These are phyloP conservation scores for Cordyceps tenuipes DNA, from an alignment of 2,329 filamentous ascomycete species.

Conservation along the genomic window DNA sequence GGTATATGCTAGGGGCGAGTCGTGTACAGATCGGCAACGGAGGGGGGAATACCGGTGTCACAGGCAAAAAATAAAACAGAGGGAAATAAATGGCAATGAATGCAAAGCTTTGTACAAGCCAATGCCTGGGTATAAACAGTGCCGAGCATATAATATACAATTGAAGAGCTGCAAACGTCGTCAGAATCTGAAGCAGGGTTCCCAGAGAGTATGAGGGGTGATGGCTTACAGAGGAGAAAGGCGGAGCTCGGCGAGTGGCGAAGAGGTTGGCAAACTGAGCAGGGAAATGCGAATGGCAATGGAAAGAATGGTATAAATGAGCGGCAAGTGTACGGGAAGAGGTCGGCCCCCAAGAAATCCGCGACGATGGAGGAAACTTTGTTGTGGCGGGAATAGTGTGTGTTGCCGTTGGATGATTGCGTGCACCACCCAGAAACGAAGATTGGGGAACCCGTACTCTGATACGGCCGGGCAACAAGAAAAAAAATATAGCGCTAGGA, in stretches of 20 bases:
- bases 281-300: not conserved
- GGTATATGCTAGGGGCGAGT: not conserved
- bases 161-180: constrained; percentile 1
- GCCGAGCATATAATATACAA: not conserved
- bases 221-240: not conserved
- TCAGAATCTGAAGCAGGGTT: not conserved
- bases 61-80: not conserved
- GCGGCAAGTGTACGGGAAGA: not conserved
- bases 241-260: not conserved
- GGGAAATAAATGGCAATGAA: not conserved
- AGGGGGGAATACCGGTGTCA: not conserved
- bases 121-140: not conserved
- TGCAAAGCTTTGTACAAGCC: not conserved
- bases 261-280: not conserved
- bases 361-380: not conserved
- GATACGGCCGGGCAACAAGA: not conserved
- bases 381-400: constrained; percentile 1
- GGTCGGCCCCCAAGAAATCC: not conserved
- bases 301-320: not conserved
- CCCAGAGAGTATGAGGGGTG: not conserved
- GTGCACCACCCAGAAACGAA: not conserved
- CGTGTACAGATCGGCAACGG: not conserved
- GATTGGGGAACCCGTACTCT: not conserved
- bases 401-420: not conserved
- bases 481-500: constrained; percentile 4